Conservation (phyloP, 2,329 filamentous ascomycete species). For the Pseudopithomyces chartarum region DNA sequence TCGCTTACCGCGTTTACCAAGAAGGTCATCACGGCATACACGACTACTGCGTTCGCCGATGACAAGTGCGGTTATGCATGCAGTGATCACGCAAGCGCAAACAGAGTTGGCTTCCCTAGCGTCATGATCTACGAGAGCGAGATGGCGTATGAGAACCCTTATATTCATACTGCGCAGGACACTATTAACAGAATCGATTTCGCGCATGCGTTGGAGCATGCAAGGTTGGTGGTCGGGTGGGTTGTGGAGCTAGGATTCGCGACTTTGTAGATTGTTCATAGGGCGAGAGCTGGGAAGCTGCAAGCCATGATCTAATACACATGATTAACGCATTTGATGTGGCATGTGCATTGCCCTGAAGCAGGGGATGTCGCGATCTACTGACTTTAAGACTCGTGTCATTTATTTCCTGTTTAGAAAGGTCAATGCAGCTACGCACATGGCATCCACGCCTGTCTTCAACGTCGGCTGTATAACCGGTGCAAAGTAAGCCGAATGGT, state of each 20-base stretch:
- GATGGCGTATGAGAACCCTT: conserved; percentile 63
- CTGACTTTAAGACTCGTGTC: too few species aligned
- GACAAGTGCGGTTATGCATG: conserved; percentile 88
- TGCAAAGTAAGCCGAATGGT: conserved; percentile 65
- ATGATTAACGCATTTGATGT: too few species aligned
- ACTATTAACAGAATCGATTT: conserved; percentile 72
- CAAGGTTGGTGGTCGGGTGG: conserved; percentile 76
- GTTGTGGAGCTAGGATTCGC: conserved; percentile 80
- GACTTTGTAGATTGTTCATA: conserved; percentile 17
- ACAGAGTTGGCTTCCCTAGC: conserved; percentile 71
- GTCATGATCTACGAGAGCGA: conserved; percentile 74
- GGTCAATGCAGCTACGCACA: conserved; percentile 57
- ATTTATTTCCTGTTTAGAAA: conserved; percentile 40
- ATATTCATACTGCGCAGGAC: conserved; percentile 71
- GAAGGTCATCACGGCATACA: conserved; percentile 79
- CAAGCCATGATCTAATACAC: too few species aligned
- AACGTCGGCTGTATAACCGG: conserved; percentile 65
- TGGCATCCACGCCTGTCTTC: conserved; percentile 55
- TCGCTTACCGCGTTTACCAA: conserved; percentile 85
- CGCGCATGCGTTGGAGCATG: conserved; percentile 87
- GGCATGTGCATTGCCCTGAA: too few species aligned
- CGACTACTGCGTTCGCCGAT: conserved; percentile 78
- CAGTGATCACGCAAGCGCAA: conserved; percentile 71
- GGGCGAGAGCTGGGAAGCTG: too few species aligned
- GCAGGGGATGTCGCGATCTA: too few species aligned